Evolutionary conservation across 169 alveolate species (phyloP).

Genomic region (Plasmodium relictum): DNA sequence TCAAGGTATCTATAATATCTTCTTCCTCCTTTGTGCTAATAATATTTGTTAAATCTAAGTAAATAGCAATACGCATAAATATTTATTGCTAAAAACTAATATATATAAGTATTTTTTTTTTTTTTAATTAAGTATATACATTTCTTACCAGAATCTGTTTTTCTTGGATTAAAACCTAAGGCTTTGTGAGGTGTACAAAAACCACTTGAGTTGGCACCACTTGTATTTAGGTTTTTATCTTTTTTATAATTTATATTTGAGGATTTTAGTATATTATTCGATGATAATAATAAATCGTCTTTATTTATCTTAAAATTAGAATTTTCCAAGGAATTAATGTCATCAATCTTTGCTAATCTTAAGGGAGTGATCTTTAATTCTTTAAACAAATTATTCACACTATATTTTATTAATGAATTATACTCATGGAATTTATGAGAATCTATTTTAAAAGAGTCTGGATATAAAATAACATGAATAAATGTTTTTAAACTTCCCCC

Average conservation of each 20-base stretch:
- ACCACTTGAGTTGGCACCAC: conserved; percentile 8
- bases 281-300: conserved; percentile 7
- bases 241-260: background rate
- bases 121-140: background rate
- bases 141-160: background rate
- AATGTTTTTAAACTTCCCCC: conserved; percentile 72
- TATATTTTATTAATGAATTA: conserved; percentile 58
- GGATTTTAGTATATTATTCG: background rate
- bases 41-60: conserved; percentile 14
- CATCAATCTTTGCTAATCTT: conserved; percentile 43
- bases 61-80: background rate
- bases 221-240: background rate
- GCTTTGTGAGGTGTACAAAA: conserved; percentile 69
- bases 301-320: conserved; percentile 19
- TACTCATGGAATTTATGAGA: conserved; percentile 70
- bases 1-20: conserved; percentile 44
- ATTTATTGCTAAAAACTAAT: background rate
- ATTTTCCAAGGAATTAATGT: conserved; percentile 33
- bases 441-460: conserved; percentile 69
- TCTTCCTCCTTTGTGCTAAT: conserved; percentile 39
- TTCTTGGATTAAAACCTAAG: conserved; percentile 15
- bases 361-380: conserved; percentile 60
- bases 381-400: conserved; percentile 59
- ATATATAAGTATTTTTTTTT: background rate
- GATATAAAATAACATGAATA: conserved; percentile 72